phyloP scores from a whole-genome alignment of 306 rosid species.

The Morella rubra region DNA sequence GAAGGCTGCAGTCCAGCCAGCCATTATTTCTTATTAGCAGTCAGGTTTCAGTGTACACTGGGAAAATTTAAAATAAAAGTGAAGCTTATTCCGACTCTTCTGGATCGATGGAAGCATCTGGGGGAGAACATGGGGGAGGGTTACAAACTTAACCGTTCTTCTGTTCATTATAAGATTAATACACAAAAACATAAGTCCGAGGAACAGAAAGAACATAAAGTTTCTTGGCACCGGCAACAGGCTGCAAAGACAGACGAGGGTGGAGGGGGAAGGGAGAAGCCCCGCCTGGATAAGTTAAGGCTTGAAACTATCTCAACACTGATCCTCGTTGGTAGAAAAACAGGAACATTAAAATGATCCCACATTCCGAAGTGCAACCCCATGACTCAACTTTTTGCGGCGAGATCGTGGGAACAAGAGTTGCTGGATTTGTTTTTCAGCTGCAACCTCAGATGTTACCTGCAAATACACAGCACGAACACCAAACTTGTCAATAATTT shows the following conservation, averaged over 20 bases:
- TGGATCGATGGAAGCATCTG: not conserved
- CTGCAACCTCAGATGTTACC: slow-evolving; percentile 67
- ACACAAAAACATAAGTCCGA: not conserved
- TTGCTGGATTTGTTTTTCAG: slow-evolving; percentile 82
- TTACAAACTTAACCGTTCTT: too few species aligned
- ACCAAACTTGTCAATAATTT: not conserved
- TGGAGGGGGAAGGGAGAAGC: not conserved
- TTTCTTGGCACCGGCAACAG: not conserved
- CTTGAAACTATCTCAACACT: not conserved
- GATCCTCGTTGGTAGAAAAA: not conserved
- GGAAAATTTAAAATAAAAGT: not conserved
- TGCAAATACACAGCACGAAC: slow-evolving; percentile 36
- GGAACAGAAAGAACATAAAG: not conserved
- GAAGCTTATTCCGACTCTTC: not conserved
- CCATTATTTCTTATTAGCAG: not conserved
- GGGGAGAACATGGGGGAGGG: not conserved
- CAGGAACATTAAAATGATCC: slow-evolving; percentile 23
- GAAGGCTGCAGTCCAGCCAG: not conserved
- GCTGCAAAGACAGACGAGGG: not conserved
- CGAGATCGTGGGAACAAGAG: slow-evolving; percentile 73
- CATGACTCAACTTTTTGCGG: slow-evolving; percentile 57
- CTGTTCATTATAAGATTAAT: not conserved
- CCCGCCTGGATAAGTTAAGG: not conserved
- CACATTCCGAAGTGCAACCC: slow-evolving; percentile 30
- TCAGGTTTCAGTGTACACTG: not conserved